A percentile compares a stretch with the other conserved stretches of the same genome.
phyloP scores from a whole-genome alignment of 306 rosid species.

The Dalbergia cochinchinensis region DNA sequence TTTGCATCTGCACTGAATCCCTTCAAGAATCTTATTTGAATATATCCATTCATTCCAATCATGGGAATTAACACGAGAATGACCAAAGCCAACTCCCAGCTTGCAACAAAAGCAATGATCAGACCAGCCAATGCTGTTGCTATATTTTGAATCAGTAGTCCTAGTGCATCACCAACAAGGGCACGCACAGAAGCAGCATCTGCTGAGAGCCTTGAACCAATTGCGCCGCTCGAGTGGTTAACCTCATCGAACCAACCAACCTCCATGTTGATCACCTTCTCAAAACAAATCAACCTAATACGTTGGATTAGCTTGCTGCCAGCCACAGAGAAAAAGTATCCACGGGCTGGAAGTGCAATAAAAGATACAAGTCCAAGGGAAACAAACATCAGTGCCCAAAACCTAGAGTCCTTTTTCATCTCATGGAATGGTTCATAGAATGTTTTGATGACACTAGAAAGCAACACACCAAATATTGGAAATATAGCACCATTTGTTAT shows the following conservation, averaged over 20 bases:
- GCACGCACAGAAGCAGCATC: constrained; percentile 81
- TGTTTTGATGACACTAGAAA: constrained; percentile 64
- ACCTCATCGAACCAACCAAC: constrained; percentile 87
- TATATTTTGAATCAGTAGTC: constrained; percentile 58
- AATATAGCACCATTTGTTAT: constrained; percentile 57
- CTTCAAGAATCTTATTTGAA: constrained; percentile 69
- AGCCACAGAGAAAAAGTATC: constrained; percentile 71
- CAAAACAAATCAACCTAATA: constrained; percentile 71
- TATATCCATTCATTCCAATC: constrained; percentile 63
- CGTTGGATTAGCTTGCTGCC: constrained; percentile 74
- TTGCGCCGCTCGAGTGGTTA: constrained; percentile 68
- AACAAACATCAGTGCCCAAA: constrained; percentile 73
- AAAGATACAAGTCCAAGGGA: constrained; percentile 61
- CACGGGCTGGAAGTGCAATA: constrained; percentile 56
- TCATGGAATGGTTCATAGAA: constrained; percentile 61
- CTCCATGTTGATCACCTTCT: constrained; percentile 78
- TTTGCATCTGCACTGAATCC: constrained; percentile 74
- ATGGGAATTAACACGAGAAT: constrained; percentile 66
- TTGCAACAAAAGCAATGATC: constrained; percentile 69
- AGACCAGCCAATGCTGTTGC: constrained; percentile 66
- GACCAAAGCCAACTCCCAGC: constrained; percentile 72
- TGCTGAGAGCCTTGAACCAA: constrained; percentile 81
- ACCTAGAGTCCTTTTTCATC: constrained; percentile 64
- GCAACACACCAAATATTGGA: constrained; percentile 63
- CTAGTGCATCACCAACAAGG: constrained; percentile 72